Evolutionary conservation across 2,329 filamentous ascomycete species (phyloP).

Genomic region (Fusarium musae): DNA sequence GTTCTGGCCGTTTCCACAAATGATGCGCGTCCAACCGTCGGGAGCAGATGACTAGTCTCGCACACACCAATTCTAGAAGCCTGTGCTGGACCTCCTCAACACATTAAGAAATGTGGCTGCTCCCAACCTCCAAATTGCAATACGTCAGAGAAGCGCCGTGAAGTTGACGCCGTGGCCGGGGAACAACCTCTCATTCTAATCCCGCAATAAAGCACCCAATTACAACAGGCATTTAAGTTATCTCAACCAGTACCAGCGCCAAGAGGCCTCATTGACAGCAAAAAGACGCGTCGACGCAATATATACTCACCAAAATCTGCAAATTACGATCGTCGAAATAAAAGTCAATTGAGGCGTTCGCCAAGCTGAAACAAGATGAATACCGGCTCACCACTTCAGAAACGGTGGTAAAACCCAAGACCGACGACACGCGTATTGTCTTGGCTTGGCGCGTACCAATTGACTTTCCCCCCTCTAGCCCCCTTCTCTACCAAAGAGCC

Average conservation of each 20-base stretch:
- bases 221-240: neutral
- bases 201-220: neutral
- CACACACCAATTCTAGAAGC: neutral
- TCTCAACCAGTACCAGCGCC: too few species aligned
- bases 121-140: neutral
- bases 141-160: neutral
- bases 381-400: neutral
- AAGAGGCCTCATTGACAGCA: neutral
- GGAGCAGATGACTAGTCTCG: neutral
- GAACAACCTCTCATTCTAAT: neutral
- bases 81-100: neutral
- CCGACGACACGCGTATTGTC: constrained; percentile 18
- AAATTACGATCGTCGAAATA: neutral
- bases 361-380: constrained; percentile 17
- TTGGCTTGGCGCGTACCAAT: constrained; percentile 7
- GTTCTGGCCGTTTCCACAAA: neutral
- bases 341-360: neutral
- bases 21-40: neutral
- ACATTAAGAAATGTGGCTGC: neutral
- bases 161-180: neutral
- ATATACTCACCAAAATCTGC: neutral
- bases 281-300: neutral
- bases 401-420: constrained; percentile 14
- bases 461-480: neutral
- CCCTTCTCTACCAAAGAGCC: neutral